Conservation (phyloP, 192 early-diverging fungal genomes). For the Phycomyces blakesleeanus region DNA sequence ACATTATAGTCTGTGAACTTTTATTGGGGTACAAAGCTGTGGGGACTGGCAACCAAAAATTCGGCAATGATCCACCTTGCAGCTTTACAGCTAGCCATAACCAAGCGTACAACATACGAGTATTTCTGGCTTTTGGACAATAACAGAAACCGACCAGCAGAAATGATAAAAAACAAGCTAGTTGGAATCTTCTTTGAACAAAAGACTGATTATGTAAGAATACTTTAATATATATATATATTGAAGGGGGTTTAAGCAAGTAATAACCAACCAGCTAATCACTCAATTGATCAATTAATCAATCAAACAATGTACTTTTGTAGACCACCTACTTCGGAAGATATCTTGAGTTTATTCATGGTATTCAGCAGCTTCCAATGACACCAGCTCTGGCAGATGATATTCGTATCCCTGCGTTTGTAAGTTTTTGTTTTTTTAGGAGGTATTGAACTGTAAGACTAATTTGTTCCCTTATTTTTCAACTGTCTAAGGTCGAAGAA, state of each 20-base stretch:
- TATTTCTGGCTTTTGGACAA: slow-evolving; percentile 35
- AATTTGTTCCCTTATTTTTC: neutral
- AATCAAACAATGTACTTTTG: neutral
- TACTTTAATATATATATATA: too few species aligned
- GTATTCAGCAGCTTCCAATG: slow-evolving; percentile 41
- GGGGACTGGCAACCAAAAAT: slow-evolving; percentile 32
- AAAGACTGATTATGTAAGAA: slow-evolving; percentile 38
- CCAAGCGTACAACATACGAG: slow-evolving; percentile 30
- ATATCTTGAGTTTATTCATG: slow-evolving; percentile 35
- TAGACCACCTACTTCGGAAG: slow-evolving; percentile 41
- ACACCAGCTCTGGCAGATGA: slow-evolving; percentile 32
- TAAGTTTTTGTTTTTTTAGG: slow-evolving; percentile 4
- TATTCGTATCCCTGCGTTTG: slow-evolving; percentile 29
- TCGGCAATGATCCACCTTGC: slow-evolving; percentile 7
- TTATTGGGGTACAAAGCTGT: slow-evolving; percentile 36
- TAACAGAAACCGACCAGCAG: slow-evolving; percentile 24
- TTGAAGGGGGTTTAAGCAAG: neutral
- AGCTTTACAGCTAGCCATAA: slow-evolving; percentile 27
- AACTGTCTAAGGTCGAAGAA: slow-evolving; percentile 35
- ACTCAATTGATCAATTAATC: too few species aligned
- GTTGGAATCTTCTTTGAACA: slow-evolving; percentile 37
- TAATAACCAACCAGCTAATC: too few species aligned
- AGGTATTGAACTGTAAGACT: neutral
- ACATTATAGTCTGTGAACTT: slow-evolving; percentile 32
- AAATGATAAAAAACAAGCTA: slow-evolving; percentile 31